Evolutionary conservation across 192 early-diverging fungal species (phyloP).

Genomic region (Martensiomyces pterosporus): DNA sequence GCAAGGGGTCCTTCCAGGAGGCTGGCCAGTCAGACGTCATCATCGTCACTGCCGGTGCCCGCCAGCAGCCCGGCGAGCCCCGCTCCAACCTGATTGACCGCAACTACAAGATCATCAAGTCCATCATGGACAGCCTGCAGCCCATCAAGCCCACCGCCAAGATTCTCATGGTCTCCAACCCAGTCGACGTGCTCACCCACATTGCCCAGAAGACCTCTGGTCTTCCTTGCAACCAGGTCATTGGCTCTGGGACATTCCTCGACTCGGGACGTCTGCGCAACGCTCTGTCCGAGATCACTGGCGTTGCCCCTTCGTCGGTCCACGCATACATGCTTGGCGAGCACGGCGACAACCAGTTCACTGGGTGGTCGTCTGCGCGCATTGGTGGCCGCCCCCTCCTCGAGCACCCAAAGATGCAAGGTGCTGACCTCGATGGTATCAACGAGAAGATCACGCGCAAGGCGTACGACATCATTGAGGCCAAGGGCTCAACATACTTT

Average conservation of each 20-base stretch:
- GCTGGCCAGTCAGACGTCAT: slow-evolving; percentile 82
- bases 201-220: slow-evolving; percentile 83
- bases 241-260: slow-evolving; percentile 83
- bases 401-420: slow-evolving; percentile 58
- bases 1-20: slow-evolving; percentile 58
- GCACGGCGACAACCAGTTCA: slow-evolving; percentile 84
- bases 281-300: slow-evolving; percentile 50
- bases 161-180: slow-evolving; percentile 79
- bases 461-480: slow-evolving; percentile 79
- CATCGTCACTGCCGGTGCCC: slow-evolving; percentile 79
- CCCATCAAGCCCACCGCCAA: slow-evolving; percentile 69
- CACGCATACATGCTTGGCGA: slow-evolving; percentile 82
- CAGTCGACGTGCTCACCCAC: slow-evolving; percentile 76
- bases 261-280: slow-evolving; percentile 71
- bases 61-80: slow-evolving; percentile 72
- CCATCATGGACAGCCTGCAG: slow-evolving; percentile 66
- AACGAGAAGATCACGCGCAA: slow-evolving; percentile 63
- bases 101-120: slow-evolving; percentile 73
- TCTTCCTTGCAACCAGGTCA: slow-evolving; percentile 69
- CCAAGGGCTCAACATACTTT: slow-evolving; percentile 82
- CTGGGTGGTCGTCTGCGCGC: slow-evolving; percentile 70
- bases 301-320: slow-evolving; percentile 66
- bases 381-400: slow-evolving; percentile 69
- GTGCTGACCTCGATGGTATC: slow-evolving; percentile 53
- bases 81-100: slow-evolving; percentile 70